phyloP scores from a whole-genome alignment of 202 grass and related monocot genomes.

The Carex arenaria region DNA sequence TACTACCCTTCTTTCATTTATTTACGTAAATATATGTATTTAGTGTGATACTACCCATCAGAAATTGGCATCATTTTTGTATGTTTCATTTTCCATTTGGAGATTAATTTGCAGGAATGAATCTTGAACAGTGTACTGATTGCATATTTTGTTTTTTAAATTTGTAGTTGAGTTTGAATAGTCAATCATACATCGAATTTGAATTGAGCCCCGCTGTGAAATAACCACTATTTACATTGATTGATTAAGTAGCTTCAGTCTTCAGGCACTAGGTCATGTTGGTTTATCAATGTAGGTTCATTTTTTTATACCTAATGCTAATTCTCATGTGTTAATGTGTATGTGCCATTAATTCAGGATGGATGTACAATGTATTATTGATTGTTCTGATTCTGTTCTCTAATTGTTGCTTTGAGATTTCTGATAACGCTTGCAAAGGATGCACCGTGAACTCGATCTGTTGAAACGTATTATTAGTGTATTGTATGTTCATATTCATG shows the following conservation, averaged over 20 bases:
- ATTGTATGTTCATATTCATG: too few relatives aligned
- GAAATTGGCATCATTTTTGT: neutral
- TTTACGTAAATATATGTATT: conserved; percentile 14
- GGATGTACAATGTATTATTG: neutral
- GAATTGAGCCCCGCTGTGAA: neutral
- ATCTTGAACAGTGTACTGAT: too few relatives aligned
- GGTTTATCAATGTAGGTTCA: neutral
- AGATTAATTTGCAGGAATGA: neutral
- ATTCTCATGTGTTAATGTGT: neutral
- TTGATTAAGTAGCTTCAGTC: neutral
- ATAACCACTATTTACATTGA: neutral
- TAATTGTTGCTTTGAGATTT: neutral
- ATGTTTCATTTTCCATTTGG: neutral
- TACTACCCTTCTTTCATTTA: conserved; percentile 16
- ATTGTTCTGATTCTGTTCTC: neutral
- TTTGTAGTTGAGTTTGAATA: neutral
- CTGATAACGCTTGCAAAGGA: neutral
- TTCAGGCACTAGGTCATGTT: neutral
- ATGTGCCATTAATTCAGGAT: neutral
- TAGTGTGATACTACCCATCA: neutral
- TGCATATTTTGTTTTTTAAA: too few relatives aligned
- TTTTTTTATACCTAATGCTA: neutral
- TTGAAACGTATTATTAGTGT: too few relatives aligned
- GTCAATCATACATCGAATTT: neutral
- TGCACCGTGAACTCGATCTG: too few relatives aligned